A percentile compares a stretch with the other conserved stretches of the same genome.
These are phyloP conservation scores for Triadica sebifera DNA, from an alignment of 345 rosid species.

Conservation along the genomic window DNA sequence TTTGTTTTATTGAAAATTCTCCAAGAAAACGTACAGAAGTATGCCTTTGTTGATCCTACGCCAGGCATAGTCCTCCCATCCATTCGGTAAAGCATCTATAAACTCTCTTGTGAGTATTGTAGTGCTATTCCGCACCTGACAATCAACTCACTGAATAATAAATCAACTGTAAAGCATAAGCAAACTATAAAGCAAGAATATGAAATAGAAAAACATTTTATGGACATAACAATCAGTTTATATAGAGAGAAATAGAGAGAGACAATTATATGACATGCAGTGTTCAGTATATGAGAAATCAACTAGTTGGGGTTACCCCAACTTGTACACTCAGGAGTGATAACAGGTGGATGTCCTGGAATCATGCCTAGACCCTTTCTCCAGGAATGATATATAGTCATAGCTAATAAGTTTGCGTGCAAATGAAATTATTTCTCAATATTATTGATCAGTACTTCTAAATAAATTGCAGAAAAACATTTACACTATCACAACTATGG, in stretches of 20 bases:
- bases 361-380: neutral
- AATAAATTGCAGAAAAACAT: neutral
- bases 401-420: neutral
- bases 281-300: neutral
- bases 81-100: constrained; percentile 86
- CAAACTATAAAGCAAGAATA: constrained; percentile 6
- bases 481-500: neutral
- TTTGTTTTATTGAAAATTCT: neutral
- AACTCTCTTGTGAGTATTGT: constrained; percentile 89
- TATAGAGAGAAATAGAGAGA: neutral
- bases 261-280: neutral
- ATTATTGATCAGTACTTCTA: neutral
- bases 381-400: neutral
- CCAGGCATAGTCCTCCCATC: constrained; percentile 99
- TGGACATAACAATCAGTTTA: neutral
- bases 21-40: constrained; percentile 57
- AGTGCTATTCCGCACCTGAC: constrained; percentile 85
- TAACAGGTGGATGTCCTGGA: neutral
- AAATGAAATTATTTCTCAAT: neutral
- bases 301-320: neutral
- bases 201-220: neutral
- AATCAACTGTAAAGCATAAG: constrained; percentile 39
- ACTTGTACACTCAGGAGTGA: neutral
- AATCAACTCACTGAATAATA: constrained; percentile 48
- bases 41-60: constrained; percentile 89